phyloP scores from a whole-genome alignment of 2,329 filamentous ascomycete species.

The Tothia fuscella region DNA sequence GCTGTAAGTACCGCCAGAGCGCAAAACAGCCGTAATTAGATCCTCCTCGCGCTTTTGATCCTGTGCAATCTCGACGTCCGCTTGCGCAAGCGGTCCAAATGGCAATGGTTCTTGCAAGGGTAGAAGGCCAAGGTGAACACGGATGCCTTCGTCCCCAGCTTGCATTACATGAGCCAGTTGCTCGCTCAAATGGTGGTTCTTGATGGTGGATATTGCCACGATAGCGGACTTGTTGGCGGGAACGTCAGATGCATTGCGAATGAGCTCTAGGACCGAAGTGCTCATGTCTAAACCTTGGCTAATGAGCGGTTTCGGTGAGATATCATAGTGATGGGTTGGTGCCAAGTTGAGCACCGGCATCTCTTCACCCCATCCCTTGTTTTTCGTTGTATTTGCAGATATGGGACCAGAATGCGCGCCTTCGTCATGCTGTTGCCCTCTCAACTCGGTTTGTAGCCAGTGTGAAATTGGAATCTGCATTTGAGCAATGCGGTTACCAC shows the following conservation, averaged over 20 bases:
- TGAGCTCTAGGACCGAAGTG: conserved; percentile 13
- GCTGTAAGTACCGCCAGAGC: conserved; percentile 17
- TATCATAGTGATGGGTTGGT: conserved; percentile 2
- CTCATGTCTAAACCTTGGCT: conserved; percentile 15
- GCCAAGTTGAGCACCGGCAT: conserved; percentile 4
- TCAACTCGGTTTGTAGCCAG: conserved; percentile 16
- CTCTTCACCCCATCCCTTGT: conserved; percentile 13
- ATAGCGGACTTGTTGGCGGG: conserved; percentile 16
- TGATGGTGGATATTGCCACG: conserved; percentile 14
- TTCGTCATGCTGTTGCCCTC: conserved; percentile 16
- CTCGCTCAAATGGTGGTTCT: conserved; percentile 12
- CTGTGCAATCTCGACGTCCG: conserved; percentile 7
- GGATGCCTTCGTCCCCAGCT: conserved; percentile 15
- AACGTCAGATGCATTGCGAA: conserved; percentile 10
- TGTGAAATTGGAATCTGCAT: conserved; percentile 17
- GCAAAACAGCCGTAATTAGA: conserved; percentile 16
- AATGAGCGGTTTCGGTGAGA: conserved; percentile 8
- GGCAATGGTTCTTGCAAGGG: conserved; percentile 7
- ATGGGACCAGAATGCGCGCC: conserved; percentile 11
- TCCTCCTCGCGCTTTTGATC: conserved; percentile 12
- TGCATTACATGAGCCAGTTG: conserved; percentile 16
- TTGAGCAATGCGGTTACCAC: conserved; percentile 14
- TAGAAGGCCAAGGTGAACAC: conserved; percentile 17
- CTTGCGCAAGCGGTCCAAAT: not conserved
- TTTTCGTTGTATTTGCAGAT: conserved; percentile 15